Evolutionary conservation across 2,329 filamentous ascomycete species (phyloP).

Genomic region (Colletotrichum tamarilloi): DNA sequence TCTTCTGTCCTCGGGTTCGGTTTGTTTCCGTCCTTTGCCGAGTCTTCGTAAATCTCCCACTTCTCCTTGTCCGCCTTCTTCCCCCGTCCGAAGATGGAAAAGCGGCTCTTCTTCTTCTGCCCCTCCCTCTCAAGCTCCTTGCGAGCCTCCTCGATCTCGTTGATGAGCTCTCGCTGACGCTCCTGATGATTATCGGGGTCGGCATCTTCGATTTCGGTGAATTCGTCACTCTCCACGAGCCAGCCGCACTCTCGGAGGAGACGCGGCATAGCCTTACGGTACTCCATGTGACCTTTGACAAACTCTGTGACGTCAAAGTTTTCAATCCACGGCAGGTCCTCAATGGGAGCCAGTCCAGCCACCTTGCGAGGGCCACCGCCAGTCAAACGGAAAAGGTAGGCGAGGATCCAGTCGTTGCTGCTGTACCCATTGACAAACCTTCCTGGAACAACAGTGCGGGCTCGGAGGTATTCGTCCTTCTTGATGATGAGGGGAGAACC

Average conservation of each 20-base stretch:
- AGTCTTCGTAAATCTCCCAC: conserved; percentile 94
- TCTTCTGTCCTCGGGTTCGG: conserved; percentile 56
- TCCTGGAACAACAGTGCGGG: conserved; percentile 87
- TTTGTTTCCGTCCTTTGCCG: conserved; percentile 50
- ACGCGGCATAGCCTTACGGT: conserved; percentile 90
- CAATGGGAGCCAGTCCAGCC: conserved; percentile 83
- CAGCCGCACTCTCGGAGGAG: conserved; percentile 90
- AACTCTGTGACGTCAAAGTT: conserved; percentile 89
- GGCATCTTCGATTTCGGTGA: conserved; percentile 95
- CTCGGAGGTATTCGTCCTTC: conserved; percentile 86
- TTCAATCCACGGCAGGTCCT: conserved; percentile 83
- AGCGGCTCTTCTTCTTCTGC: conserved; percentile 65
- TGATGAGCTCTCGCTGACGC: conserved; percentile 91
- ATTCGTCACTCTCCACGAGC: conserved; percentile 92
- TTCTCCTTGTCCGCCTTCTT: conserved; percentile 86
- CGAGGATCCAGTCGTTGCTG: conserved; percentile 96
- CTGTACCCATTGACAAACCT: conserved; percentile 96
- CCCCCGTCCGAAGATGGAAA: conserved; percentile 84
- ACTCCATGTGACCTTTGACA: conserved; percentile 96
- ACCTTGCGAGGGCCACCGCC: conserved; percentile 90
- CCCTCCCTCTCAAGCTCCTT: conserved; percentile 86
- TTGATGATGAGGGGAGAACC: conserved; percentile 93
- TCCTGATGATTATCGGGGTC: conserved; percentile 93
- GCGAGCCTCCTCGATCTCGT: conserved; percentile 94
- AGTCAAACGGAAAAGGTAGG: conserved; percentile 94